These are phyloP conservation scores for Candida nemodendra DNA, from an alignment of 805 yeast genomes.

Conservation along the genomic window DNA sequence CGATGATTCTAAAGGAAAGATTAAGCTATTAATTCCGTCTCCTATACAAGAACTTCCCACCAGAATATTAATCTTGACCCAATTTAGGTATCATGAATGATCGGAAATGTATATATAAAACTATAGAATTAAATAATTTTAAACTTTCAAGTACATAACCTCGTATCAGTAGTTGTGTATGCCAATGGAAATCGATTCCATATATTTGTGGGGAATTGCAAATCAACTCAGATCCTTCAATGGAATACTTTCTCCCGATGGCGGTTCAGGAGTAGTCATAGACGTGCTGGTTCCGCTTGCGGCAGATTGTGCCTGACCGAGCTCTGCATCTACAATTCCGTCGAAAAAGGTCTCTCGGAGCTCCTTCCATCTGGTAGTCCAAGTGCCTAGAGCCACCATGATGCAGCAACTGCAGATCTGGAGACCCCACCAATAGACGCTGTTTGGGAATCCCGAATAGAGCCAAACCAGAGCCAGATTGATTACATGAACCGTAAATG, in stretches of 20 bases:
- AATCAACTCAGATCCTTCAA: slow-evolving; percentile 12
- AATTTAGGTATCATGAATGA: slow-evolving; percentile 78
- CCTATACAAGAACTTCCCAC: slow-evolving; percentile 79
- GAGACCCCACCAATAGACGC: slow-evolving; percentile 80
- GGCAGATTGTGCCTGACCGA: slow-evolving; percentile 32
- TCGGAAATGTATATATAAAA: too few relatives aligned
- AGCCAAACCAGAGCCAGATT: slow-evolving; percentile 69
- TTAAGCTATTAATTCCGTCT: slow-evolving; percentile 78
- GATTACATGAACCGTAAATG: slow-evolving; percentile 84
- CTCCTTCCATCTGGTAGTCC: slow-evolving; percentile 91
- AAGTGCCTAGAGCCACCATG: slow-evolving; percentile 80
- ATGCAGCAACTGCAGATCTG: slow-evolving; percentile 67
- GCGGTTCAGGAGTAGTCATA: slow-evolving; percentile 12
- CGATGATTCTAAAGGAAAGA: slow-evolving; percentile 69
- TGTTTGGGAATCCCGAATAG: slow-evolving; percentile 66
- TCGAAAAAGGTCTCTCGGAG: slow-evolving; percentile 87
- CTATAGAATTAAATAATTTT: too few relatives aligned
- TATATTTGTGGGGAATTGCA: too few relatives aligned
- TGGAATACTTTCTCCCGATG: slow-evolving; percentile 10
- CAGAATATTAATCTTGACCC: slow-evolving; percentile 70
- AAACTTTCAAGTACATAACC: too few relatives aligned
- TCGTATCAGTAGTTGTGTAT: too few relatives aligned
- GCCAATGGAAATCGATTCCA: too few relatives aligned
- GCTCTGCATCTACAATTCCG: slow-evolving; percentile 64
- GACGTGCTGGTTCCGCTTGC: slow-evolving; percentile 10